These are phyloP conservation scores for Pseudognaphalium luteoalbum DNA, from an alignment of 129 eudicot genomes.

Conservation along the genomic window DNA sequence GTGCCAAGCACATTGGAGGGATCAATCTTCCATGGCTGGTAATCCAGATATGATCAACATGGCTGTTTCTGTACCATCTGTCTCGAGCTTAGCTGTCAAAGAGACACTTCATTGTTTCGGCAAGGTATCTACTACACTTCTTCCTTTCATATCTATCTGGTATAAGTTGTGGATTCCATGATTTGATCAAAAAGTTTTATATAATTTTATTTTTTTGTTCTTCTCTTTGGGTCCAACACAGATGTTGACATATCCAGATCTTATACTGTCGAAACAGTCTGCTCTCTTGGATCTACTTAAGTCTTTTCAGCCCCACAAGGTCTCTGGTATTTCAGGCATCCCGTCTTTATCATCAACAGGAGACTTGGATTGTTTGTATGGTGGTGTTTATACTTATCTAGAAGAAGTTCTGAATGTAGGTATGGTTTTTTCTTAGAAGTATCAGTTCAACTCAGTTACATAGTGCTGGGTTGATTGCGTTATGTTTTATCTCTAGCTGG, in stretches of 20 bases:
- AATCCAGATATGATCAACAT: constrained; percentile 53
- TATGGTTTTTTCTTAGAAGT: constrained; percentile 34
- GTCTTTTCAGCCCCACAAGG: constrained; percentile 57
- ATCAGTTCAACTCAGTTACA: neutral
- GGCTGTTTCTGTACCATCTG: constrained; percentile 44
- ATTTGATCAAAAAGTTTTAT: constrained; percentile 4
- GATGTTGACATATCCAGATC: constrained; percentile 54
- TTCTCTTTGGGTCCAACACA: constrained; percentile 34
- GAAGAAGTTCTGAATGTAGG: constrained; percentile 63
- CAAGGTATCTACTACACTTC: constrained; percentile 47
- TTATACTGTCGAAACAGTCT: constrained; percentile 36
- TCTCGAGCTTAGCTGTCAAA: constrained; percentile 50
- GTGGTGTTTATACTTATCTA: constrained; percentile 60
- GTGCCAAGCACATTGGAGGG: constrained; percentile 76
- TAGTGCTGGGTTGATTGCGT: constrained; percentile 2
- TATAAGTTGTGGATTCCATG: constrained; percentile 1
- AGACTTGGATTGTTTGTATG: constrained; percentile 54
- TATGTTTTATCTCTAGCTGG: constrained; percentile 1
- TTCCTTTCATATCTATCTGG: neutral
- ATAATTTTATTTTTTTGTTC: constrained; percentile 9
- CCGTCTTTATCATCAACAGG: constrained; percentile 54
- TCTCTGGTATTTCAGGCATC: constrained; percentile 41
- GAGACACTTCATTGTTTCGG: constrained; percentile 67
- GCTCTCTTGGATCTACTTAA: constrained; percentile 57
- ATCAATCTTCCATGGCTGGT: constrained; percentile 60